Conservation (phyloP, 2,329 filamentous ascomycete species). For the Thermochaetoides dissita region DNA sequence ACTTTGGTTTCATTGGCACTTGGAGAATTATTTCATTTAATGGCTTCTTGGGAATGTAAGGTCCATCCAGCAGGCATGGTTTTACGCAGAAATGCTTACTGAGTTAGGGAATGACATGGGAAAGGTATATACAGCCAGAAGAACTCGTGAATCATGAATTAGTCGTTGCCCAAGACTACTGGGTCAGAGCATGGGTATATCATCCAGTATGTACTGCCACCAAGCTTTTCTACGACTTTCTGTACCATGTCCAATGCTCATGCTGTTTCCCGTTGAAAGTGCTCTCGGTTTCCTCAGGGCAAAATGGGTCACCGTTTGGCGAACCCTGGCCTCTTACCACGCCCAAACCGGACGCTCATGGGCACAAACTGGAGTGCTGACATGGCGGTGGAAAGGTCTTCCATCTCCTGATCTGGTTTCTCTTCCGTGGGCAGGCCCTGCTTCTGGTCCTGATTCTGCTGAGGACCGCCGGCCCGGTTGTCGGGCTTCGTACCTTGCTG, state of each 20-base stretch:
- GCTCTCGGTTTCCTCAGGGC: neutral
- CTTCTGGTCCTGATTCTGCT: neutral
- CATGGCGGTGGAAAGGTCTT: conserved; percentile 52
- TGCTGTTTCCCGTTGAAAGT: neutral
- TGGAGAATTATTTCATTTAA: too few species aligned
- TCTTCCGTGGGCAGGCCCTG: neutral
- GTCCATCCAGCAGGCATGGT: too few species aligned
- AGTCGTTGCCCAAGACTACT: neutral
- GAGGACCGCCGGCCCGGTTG: too few species aligned
- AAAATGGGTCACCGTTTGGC: conserved; percentile 25
- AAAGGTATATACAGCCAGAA: neutral
- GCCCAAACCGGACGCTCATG: conserved; percentile 50
- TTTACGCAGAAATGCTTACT: conserved; percentile 3
- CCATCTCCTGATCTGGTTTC: conserved; percentile 38
- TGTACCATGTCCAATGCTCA: conserved; percentile 5
- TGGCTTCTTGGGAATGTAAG: too few species aligned
- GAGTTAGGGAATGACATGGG: neutral
- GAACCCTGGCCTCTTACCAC: conserved; percentile 38
- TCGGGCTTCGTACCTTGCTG: too few species aligned
- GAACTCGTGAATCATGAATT: neutral
- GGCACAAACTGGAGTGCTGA: conserved; percentile 60
- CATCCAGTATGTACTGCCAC: conserved; percentile 5
- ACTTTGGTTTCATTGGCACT: too few species aligned
- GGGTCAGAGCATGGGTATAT: neutral
- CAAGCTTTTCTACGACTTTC: neutral